phyloP scores from a whole-genome alignment of 2,329 filamentous ascomycete species.

The Elsinoe fawcettii region DNA sequence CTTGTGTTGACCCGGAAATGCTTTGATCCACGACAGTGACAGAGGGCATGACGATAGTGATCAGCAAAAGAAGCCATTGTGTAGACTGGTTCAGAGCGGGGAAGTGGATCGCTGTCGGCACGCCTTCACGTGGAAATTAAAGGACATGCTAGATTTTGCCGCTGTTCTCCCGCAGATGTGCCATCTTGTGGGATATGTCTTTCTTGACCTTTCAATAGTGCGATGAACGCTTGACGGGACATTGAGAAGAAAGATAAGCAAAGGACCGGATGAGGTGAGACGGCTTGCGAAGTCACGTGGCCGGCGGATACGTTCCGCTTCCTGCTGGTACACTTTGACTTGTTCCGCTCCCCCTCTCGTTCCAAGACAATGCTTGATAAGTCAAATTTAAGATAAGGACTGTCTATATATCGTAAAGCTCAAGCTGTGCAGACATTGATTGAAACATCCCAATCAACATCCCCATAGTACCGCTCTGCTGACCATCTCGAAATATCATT shows the following conservation, averaged over 20 bases:
- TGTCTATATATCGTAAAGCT: not conserved
- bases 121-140: not conserved
- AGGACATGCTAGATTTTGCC: not conserved
- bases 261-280: too few relatives aligned
- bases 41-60: slow-evolving; percentile 3
- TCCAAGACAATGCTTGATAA: too few relatives aligned
- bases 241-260: too few relatives aligned
- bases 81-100: slow-evolving; percentile 1
- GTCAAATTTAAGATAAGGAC: not conserved
- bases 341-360: not conserved
- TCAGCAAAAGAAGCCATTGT: not conserved
- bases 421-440: too few relatives aligned
- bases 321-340: not conserved
- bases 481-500: too few relatives aligned
- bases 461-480: too few relatives aligned
- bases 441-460: too few relatives aligned
- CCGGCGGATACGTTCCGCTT: not conserved
- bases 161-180: not conserved
- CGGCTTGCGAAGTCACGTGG: not conserved
- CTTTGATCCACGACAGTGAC: not conserved
- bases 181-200: not conserved
- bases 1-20: not conserved
- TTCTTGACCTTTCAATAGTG: too few relatives aligned
- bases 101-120: not conserved
- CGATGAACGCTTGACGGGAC: too few relatives aligned